Base-by-base conservation (phyloP, 2,329 filamentous ascomycete genomes). In the Stylonectria norvegica region DNA sequence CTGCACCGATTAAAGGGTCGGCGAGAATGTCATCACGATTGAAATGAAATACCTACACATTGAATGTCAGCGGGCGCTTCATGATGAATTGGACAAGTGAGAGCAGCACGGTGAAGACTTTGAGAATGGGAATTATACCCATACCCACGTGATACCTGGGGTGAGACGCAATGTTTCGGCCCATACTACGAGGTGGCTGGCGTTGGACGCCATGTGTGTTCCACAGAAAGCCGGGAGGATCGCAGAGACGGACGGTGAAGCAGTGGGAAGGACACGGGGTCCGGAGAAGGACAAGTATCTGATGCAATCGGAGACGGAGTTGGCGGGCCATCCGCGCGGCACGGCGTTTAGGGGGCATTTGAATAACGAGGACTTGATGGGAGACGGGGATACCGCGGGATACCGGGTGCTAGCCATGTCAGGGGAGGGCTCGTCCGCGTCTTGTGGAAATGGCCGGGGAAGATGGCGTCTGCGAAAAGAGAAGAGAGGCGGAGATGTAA, bases 1-100 rank as follows among this genome's bases (percentile, higher is more conserved):
- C 78, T n/a, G 77, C 78, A 4, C 68, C 75, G 1, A 70, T 78
- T 16, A 81, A 79, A 51, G 73, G 71, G 12, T 58, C 62, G 5
- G 56, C 60, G 14, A 63, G 49, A 42, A 60, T 62, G 23, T 56
- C 58, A 32, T 60, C 57, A 53, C 58, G 60, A 48, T 42, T 60
- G 45, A 58, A 58, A 57, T 58, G 45, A 58, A 58, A 57, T 57
- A 47, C 56, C 23, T 22, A 33, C 45, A 41, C 35, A 34, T 36
- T 40, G 43, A 41, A 36, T 19, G 44, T 48, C 30, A 34, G 19
- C 10, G 28, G 18, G 20, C 25, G 33, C 33, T 40, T 39, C 22
- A 33, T 40, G 31, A 42, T 36, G 41, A 53, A 33, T 34, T 20
- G 22, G 29, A 38, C 27, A 36, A 25, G 36, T 32, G 32, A 38